Conservation (phyloP, 352 stramenopile species). For the Globisporangium sylvaticum region DNA sequence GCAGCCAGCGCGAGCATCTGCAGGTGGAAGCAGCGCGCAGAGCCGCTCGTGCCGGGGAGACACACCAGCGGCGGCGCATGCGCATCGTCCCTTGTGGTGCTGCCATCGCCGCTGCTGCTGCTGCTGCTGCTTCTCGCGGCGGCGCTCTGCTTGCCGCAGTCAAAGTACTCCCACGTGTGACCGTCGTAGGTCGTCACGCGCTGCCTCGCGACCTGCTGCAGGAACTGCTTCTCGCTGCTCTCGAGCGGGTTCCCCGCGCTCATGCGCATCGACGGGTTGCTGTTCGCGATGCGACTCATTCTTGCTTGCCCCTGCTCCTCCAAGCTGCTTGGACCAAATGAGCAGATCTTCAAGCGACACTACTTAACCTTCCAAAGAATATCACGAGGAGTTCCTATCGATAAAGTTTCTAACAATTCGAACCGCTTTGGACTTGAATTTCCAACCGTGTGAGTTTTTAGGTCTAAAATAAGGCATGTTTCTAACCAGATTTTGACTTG, state of each 20-base stretch:
- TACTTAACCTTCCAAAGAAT: too few species aligned
- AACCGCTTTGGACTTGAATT: too few species aligned
- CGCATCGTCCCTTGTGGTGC: constrained; percentile 9
- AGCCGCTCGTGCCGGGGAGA: constrained; percentile 53
- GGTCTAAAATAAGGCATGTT: too few species aligned
- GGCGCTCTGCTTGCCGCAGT: constrained; percentile 41
- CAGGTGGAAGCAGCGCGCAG: constrained; percentile 53
- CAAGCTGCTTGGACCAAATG: neutral
- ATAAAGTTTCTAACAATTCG: too few species aligned
- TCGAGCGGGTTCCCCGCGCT: constrained; percentile 13
- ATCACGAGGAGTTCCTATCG: too few species aligned
- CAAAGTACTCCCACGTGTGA: constrained; percentile 76
- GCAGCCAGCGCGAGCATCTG: constrained; percentile 40
- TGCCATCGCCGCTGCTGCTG: constrained; percentile 12
- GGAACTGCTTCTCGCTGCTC: constrained; percentile 46
- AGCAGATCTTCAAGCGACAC: too few species aligned
- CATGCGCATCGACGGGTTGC: constrained; percentile 10
- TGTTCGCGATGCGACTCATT: constrained; percentile 20
- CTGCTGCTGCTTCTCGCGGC: constrained; percentile 2
- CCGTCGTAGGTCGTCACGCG: constrained; percentile 75
- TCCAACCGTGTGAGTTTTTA: too few species aligned
- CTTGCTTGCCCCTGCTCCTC: neutral
- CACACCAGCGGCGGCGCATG: constrained; percentile 45
- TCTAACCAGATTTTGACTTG: too few species aligned
- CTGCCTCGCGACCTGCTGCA: constrained; percentile 57